Evolutionary conservation across 1,284 basidiomycete genomes (phyloP).

Genomic region (Pyrrhoderma lamaoense): DNA sequence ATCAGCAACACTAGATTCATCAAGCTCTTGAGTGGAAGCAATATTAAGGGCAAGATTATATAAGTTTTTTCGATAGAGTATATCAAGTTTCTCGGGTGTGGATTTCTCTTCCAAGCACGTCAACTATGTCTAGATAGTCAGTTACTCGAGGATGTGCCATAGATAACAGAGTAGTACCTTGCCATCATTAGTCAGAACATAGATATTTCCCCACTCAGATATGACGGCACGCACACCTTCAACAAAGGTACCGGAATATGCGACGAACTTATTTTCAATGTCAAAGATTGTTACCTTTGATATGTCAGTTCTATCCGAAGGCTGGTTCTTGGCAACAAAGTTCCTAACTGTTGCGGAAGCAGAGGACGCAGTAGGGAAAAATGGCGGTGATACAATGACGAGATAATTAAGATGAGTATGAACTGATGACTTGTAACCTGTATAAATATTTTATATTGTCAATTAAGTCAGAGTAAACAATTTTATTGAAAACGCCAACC

Average conservation of each 20-base stretch:
- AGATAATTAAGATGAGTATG: constrained; percentile 75
- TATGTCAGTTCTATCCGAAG: constrained; percentile 51
- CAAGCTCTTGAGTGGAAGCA: constrained; percentile 70
- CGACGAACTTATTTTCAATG: constrained; percentile 87
- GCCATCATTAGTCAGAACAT: constrained; percentile 70
- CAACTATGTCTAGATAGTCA: constrained; percentile 38
- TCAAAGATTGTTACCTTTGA: constrained; percentile 89
- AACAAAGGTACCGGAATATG: constrained; percentile 72
- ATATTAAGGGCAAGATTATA: constrained; percentile 72
- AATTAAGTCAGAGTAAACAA: not conserved
- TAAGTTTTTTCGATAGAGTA: constrained; percentile 71
- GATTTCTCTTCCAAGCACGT: constrained; percentile 72
- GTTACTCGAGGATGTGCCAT: not conserved
- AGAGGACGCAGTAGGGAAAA: constrained; percentile 57
- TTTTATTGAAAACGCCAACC: constrained; percentile 39
- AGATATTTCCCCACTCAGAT: constrained; percentile 73
- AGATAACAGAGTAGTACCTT: constrained; percentile 40
- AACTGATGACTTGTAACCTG: constrained; percentile 65
- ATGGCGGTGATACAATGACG: constrained; percentile 84
- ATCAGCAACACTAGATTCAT: constrained; percentile 70
- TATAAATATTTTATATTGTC: no score
- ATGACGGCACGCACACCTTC: constrained; percentile 77
- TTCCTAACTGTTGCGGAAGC: constrained; percentile 72
- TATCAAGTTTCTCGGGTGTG: constrained; percentile 72
- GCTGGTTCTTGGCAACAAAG: constrained; percentile 47